Evolutionary conservation across 768 basidiomycete species (phyloP).

Genomic region (Pholiota conissans): DNA sequence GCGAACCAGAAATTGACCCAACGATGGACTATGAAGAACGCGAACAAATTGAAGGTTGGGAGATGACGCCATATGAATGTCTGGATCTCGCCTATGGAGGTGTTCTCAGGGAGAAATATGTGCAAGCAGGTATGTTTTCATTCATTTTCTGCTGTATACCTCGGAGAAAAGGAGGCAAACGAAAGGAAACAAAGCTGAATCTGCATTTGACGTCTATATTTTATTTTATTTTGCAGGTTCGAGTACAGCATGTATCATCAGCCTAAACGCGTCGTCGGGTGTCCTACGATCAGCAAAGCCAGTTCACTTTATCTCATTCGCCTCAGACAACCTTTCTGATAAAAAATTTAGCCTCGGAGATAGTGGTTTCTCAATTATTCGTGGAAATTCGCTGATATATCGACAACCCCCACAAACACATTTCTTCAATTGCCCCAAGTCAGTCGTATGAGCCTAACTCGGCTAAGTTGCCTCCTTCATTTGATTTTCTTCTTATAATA

Average conservation of each 20-base stretch:
- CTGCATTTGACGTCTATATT: background rate
- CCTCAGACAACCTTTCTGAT: slow-evolving; percentile 1
- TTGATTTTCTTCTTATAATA: slow-evolving; percentile 18
- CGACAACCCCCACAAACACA: slow-evolving; percentile 50
- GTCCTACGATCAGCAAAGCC: slow-evolving; percentile 78
- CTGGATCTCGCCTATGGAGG: slow-evolving; percentile 71
- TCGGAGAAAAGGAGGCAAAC: background rate
- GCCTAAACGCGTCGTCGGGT: slow-evolving; percentile 73
- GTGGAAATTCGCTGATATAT: slow-evolving; percentile 64
- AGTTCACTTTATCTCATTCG: slow-evolving; percentile 23
- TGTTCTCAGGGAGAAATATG: slow-evolving; percentile 65
- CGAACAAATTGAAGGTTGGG: slow-evolving; percentile 72
- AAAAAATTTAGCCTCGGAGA: slow-evolving; percentile 61
- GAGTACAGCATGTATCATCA: slow-evolving; percentile 80
- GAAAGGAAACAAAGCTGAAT: background rate
- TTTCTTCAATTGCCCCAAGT: slow-evolving; percentile 60
- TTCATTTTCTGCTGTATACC: background rate
- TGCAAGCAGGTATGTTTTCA: slow-evolving; percentile 58
- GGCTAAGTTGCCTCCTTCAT: slow-evolving; percentile 10
- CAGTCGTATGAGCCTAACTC: slow-evolving; percentile 17
- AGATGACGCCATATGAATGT: slow-evolving; percentile 71
- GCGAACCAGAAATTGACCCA: slow-evolving; percentile 82
- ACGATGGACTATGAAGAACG: slow-evolving; percentile 70
- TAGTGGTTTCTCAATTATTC: slow-evolving; percentile 73
- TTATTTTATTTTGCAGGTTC: slow-evolving; percentile 53